Base-by-base conservation (phyloP, 345 rosid species). In the Barbarea vulgaris region DNA sequence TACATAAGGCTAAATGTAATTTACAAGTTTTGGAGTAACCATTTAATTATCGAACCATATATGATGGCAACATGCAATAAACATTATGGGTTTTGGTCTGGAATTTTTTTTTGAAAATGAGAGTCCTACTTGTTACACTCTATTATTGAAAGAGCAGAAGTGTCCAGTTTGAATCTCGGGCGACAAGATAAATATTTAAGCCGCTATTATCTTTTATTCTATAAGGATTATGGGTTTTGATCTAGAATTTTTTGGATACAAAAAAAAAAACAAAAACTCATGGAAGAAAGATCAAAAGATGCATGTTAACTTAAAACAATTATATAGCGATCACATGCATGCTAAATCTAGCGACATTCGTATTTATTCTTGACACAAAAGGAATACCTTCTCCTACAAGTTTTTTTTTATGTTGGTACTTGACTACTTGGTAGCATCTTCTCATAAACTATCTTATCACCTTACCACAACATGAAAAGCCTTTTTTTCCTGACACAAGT, bases 391-490 rank as follows among this genome's bases (percentile, higher is more conserved):
- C 9, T 18, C 28, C 30, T 25, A 37, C 69, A 61, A 48, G 67
- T 31, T 60, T 19, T 17, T n/a, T n/a, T 5, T 17, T 17, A 36
- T 61, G 30, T 9, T 33, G 36, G n/a, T n/a, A n/a, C n/a, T n/a
- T n/a, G n/a, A n/a, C n/a, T n/a, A n/a, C n/a, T n/a, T n/a, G n/a
- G 48, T 33, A 39, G 66, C 50, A 28, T 46, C 53, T 15, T 44
- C 55, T 64, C 37, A 41, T 41, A 28, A 9, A 51, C 13, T 72
- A 63, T 62, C 28, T 37, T 72, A 63, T 73, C 63, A 27, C 59
- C 39, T 11, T 36, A 36, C 44, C 21, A 17, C 54, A 44, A 17
- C 28, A 31, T 30, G 18, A 42, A 28, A 51, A 18, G 33, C 44
- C 19, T 18, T 8, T 66, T 44, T 42, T 54, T 11, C 46, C 64